Percentiles rank a stretch among this genome's conserved stretches.
Evolutionary conservation across 768 basidiomycete genomes (phyloP).

Genomic region (Mycena belliarum): DNA sequence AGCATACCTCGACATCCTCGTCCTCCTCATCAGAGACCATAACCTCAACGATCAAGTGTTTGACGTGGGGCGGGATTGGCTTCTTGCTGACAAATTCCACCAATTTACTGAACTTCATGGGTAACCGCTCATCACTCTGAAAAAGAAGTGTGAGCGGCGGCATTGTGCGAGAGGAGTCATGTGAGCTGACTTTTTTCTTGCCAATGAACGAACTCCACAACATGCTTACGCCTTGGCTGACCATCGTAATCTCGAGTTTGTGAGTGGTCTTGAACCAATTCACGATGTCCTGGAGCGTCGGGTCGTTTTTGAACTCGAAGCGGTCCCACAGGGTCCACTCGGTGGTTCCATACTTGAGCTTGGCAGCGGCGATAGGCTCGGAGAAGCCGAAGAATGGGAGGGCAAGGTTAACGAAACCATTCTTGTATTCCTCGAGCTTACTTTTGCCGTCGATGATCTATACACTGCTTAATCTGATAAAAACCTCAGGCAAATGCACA

Average conservation of each 20-base stretch:
- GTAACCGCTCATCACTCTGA: constrained; percentile 83
- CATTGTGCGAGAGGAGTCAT: not conserved
- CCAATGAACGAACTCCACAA: constrained; percentile 93
- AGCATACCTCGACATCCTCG: constrained; percentile 89
- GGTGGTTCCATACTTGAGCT: constrained; percentile 82
- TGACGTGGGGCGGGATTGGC: constrained; percentile 79
- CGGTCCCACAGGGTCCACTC: constrained; percentile 99
- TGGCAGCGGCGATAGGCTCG: constrained; percentile 88
- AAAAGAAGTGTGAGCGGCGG: constrained; percentile 5
- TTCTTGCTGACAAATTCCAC: constrained; percentile 96
- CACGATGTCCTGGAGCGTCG: constrained; percentile 83
- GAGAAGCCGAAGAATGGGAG: constrained; percentile 99
- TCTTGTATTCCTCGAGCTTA: constrained; percentile 94
- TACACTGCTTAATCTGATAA: not conserved
- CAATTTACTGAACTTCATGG: constrained; percentile 87
- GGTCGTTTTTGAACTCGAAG: constrained; percentile 88
- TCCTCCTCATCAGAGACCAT: constrained; percentile 92
- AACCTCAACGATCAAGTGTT: constrained; percentile 87
- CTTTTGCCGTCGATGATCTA: constrained; percentile 95
- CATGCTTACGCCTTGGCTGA: constrained; percentile 97
- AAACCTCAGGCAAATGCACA: constrained; percentile 1
- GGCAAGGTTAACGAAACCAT: constrained; percentile 97
- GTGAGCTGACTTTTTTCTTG: constrained; percentile 79
- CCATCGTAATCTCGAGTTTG: constrained; percentile 89
- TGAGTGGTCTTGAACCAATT: constrained; percentile 83